Evolutionary conservation across 2,329 filamentous ascomycete genomes (phyloP), one percentile per base, ranked within the genome.

Genomic region (Colletotrichum cereale): DNA sequence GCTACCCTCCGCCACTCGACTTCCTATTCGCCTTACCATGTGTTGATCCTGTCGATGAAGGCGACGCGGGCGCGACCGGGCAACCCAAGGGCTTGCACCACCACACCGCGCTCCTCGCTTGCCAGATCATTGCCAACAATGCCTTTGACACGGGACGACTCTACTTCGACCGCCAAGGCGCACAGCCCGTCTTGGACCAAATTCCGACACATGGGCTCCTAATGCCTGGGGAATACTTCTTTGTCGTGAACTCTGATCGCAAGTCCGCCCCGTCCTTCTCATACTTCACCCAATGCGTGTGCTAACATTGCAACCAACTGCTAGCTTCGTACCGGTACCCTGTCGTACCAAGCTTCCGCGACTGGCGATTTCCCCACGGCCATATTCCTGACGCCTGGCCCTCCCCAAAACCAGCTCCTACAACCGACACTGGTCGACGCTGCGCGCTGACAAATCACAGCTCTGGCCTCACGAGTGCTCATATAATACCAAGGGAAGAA

Each of bases 401-500:
- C 24, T 50, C n/a, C 24, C 24, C 24, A 29, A 50, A 26, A 12
- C 12, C 47, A 29, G 47, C 24, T 50, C 44, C 24, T 4, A 24
- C 47, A 50, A 50, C 47, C 24, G 47, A 50, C n/a, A 50, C 47
- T 14, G 47, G 47, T 50, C 47, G 47, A 50, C 47, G 56, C 38
- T 42, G 56, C 21, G 56, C 56, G 36, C 36, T 58, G 18, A 58
- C 56, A 26, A 58, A 58, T 8, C 36, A 44, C 38, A 18, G n/a
- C 21, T 58, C 18, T 18, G 56, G 56, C 12, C 56, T 58, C 18
- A 58, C 56, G 8, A 58, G 26, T 40, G 56, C 56, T 16, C 56
- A 58, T 26, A 58, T 58, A 58, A 40, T 58, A 40, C 56, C 56
- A 24, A 58, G 36, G 38, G 56, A 58, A 42, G 56, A 58, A 40